Conservation (phyloP, 345 rosid species). For the Isatis tinctoria region DNA sequence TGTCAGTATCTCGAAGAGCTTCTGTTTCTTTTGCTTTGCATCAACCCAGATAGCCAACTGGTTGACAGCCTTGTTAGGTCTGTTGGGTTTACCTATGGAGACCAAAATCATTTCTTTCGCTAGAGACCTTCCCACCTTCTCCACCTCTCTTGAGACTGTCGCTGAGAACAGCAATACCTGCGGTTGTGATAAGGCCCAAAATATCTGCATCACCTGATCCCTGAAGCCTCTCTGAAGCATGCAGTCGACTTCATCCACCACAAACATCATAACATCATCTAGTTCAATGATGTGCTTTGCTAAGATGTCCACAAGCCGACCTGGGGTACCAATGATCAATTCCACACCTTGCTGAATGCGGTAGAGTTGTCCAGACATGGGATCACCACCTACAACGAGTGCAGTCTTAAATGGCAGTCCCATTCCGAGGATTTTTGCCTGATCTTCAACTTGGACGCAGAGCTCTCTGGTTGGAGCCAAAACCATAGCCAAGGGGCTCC, state of each 20-base stretch:
- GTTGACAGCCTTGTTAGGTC: constrained; percentile 67
- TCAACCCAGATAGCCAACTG: constrained; percentile 91
- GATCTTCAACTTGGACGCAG: constrained; percentile 81
- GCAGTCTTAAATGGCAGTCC: constrained; percentile 93
- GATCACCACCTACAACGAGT: constrained; percentile 86
- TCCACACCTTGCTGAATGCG: constrained; percentile 86
- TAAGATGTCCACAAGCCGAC: constrained; percentile 80
- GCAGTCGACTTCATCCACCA: constrained; percentile 90
- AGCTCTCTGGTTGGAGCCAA: constrained; percentile 91
- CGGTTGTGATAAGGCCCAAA: constrained; percentile 63
- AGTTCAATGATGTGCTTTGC: constrained; percentile 60
- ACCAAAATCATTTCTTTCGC: constrained; percentile 38
- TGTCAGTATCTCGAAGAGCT: constrained; percentile 76
- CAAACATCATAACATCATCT: constrained; percentile 46
- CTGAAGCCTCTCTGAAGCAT: constrained; percentile 89
- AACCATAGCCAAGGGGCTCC: constrained; percentile 63
- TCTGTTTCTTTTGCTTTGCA: constrained; percentile 85
- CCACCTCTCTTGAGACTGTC: constrained; percentile 63
- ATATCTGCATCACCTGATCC: constrained; percentile 89
- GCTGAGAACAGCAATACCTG: constrained; percentile 87
- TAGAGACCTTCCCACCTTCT: constrained; percentile 61
- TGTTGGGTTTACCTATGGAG: constrained; percentile 63
- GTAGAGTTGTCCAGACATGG: constrained; percentile 72
- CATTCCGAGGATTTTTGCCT: constrained; percentile 87
- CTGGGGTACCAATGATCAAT: constrained; percentile 80